Base-by-base conservation (phyloP, 2,329 filamentous ascomycete species). In the Aspergillus flavus region DNA sequence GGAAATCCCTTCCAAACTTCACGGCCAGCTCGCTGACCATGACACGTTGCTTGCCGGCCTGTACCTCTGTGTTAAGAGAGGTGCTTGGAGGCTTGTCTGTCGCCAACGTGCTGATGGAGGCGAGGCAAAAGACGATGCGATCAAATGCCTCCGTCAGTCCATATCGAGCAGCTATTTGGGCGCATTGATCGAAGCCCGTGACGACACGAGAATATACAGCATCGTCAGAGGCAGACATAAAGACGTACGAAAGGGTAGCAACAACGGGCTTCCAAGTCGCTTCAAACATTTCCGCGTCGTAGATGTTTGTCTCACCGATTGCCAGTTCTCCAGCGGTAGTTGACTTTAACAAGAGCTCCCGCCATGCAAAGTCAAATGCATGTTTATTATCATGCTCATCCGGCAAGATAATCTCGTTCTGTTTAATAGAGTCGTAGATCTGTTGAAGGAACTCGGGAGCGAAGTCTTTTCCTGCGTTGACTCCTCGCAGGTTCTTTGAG, bases 11-110 rank as follows among this genome's bases (percentile, higher is more conserved):
- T 46, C 95, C 95, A 73, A 99, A 93, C 74, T 96, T 94, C 64
- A 99, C 95, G 53, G 96, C 94, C 66, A 97, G 88, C 81, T 98
- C 94, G 76, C 94, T 98, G 69, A 99, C 96, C 95, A 99, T 99
- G 61, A 99, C 93, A 72, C 90, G 95, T 77, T 91, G 94, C 68
- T 95, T 91, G 1, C 91, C 92, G 14, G 90, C 93, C 76, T 98
- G 94, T 2, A 99, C 92, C 77, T 98, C 95, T 0, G 96, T 98
- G 74, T 99, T 99, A 32, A 99, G 84, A 11, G 88, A 83, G 2
- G 94, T 99, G 76, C 91, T 97, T 53, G 91, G 91, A 4, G 91
- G 87, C 2, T 83, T 83, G 61, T 92, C 89, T 5, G 90, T 89
- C 14, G 93, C 91, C 62, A 99, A 81, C 1, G 93, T 96, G 70